Evolutionary conservation across 371 early-diverging fungal species (phyloP), one percentile per base, ranked within the genome.

Genomic region (Choanephora cucurbitarum): DNA sequence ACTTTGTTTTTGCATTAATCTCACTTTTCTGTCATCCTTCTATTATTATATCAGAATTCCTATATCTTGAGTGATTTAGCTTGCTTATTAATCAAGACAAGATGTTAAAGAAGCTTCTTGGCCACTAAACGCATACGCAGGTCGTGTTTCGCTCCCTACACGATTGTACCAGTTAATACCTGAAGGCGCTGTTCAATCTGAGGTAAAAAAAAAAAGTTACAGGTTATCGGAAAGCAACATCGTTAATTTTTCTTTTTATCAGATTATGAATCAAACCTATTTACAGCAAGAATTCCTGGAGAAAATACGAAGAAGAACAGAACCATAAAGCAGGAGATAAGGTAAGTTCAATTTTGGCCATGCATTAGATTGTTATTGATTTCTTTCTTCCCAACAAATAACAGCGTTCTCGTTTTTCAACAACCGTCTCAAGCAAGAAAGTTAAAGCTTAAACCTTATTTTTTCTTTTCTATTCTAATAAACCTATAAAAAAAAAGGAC

Each of bases 11-110:
- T n/a, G n/a, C n/a, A n/a, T n/a, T n/a, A n/a, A n/a, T n/a, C n/a
- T n/a, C n/a, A n/a, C n/a, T n/a, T n/a, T n/a, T n/a, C n/a, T n/a
- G n/a, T n/a, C n/a, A n/a, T n/a, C n/a, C n/a, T n/a, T n/a, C n/a
- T 23, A 34, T 13, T 18, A 24, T 48, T 5, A 15, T 18, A n/a
- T 7, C 71, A 86, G 90, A 82, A 89, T 51, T 76, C 95, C 1
- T 94, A 94, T 69, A 75, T 87, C 14, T 53, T 94, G 40, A 84
- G 90, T 66, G 97, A 97, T 54, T 65, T 97, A 43, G 79, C 90
- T 13, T 89, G 92, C 60, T 71, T 84, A 42, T 44, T 93, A 51
- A 86, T 97, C 17, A 90, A 86, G 43, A 87, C 86, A 14, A 83
- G 82, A 56, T 81, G 87, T 49, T n/a, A 79, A 83, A 40, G 66